A percentile compares a stretch with the other conserved stretches of the same genome.
Evolutionary conservation across 345 rosid species (phyloP).

Genomic region (Fremontodendron californicum): DNA sequence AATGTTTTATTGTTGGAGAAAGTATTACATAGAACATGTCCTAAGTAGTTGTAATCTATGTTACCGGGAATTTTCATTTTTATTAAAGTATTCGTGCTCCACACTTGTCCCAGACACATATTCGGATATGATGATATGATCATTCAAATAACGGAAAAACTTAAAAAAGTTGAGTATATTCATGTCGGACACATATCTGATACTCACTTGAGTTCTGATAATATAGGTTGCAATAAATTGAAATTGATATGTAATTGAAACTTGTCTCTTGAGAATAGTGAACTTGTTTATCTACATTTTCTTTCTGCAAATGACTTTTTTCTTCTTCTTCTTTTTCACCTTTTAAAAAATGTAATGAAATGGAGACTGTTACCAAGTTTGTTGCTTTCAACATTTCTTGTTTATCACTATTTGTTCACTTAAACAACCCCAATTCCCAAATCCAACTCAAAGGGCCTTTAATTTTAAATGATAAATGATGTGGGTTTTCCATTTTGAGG

Average conservation of each 20-base stretch:
- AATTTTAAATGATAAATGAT: neutral
- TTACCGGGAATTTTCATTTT: too few relatives aligned
- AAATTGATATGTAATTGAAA: neutral
- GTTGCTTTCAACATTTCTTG: neutral
- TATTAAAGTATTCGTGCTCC: too few relatives aligned
- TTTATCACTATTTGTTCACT: neutral
- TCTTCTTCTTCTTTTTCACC: neutral
- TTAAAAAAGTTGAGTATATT: too few relatives aligned
- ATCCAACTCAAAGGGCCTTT: neutral
- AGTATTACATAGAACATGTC: neutral
- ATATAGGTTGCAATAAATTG: neutral
- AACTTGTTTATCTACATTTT: neutral
- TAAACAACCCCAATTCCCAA: neutral
- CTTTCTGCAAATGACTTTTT: neutral
- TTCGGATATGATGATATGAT: too few relatives aligned
- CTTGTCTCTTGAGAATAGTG: too few relatives aligned
- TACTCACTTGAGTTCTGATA: too few relatives aligned
- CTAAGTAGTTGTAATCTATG: too few relatives aligned
- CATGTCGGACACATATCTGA: too few relatives aligned
- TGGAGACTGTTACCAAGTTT: neutral
- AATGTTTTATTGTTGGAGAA: neutral
- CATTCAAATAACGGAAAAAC: too few relatives aligned
- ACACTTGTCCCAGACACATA: too few relatives aligned
- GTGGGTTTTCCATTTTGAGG: neutral
- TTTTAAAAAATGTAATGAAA: neutral